These are phyloP conservation scores for Spiraea crenata DNA, from an alignment of 331 rosid species.

Conservation along the genomic window DNA sequence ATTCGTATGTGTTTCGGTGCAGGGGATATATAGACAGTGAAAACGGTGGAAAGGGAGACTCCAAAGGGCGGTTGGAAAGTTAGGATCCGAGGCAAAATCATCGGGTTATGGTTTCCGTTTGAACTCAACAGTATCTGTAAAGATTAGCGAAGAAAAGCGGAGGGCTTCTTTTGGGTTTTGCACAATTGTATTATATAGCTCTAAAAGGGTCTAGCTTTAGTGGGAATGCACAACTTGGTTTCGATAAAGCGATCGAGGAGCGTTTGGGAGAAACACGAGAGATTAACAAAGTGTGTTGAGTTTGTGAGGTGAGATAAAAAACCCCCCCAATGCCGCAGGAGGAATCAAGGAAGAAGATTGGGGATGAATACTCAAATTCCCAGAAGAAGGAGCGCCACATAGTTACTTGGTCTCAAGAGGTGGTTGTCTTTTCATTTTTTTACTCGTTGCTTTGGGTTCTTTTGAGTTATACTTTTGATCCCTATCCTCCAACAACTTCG, in stretches of 20 bases:
- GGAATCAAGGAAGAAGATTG: conserved; percentile 46
- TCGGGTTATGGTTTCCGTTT: conserved; percentile 48
- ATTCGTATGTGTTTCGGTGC: conserved; percentile 31
- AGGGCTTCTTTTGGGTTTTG: conserved; percentile 30
- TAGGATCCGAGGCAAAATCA: conserved; percentile 77
- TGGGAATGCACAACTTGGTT: conserved; percentile 70
- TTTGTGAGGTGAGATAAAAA: conserved; percentile 32
- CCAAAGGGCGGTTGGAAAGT: conserved; percentile 53
- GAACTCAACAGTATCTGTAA: conserved; percentile 51
- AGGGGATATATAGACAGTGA: conserved; percentile 31
- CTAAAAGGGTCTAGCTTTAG: conserved; percentile 39
- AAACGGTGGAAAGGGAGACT: background rate
- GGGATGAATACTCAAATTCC: conserved; percentile 67
- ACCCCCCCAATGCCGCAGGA: conserved; percentile 61
- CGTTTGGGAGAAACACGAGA: conserved; percentile 47
- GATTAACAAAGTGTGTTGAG: conserved; percentile 23
- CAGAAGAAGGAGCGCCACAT: conserved; percentile 99
- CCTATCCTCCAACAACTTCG: too few species aligned
- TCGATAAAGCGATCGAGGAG: conserved; percentile 59
- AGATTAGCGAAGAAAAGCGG: conserved; percentile 47
- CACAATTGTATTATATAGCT: conserved; percentile 17
- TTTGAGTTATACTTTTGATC: background rate
- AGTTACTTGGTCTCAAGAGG: conserved; percentile 97
- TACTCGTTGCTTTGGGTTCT: background rate
- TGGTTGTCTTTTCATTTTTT: conserved; percentile 21